Evolutionary conservation across 106 monocot species (phyloP).

Genomic region (Dendrobium catenatum): DNA sequence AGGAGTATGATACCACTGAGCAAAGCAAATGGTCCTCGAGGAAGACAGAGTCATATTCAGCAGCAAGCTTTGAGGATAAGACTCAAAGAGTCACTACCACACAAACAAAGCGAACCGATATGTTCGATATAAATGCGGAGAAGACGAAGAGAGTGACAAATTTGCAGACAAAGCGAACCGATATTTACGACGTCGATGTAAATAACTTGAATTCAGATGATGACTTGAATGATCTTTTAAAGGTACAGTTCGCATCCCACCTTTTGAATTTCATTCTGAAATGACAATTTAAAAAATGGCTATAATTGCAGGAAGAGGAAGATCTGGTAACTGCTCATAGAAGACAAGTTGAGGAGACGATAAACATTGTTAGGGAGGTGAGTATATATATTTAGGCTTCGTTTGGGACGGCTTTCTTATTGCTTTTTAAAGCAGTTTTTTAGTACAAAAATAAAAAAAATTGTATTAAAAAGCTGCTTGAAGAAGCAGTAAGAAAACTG

Average conservation of each 20-base stretch:
- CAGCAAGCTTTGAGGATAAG: constrained; percentile 4
- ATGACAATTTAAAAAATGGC: neutral
- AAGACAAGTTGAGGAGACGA: constrained; percentile 83
- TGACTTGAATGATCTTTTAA: neutral
- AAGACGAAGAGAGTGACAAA: constrained; percentile 32
- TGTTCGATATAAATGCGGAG: neutral
- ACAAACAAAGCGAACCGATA: constrained; percentile 47
- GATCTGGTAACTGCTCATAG: constrained; percentile 80
- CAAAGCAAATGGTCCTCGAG: neutral
- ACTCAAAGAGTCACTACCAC: constrained; percentile 25
- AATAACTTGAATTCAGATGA: neutral
- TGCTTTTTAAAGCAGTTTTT: no score
- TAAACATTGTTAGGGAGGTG: constrained; percentile 80
- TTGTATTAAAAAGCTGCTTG: no score
- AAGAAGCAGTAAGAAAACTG: no score
- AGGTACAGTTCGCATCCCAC: neutral
- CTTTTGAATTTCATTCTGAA: neutral
- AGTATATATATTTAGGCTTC: neutral
- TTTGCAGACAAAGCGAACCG: constrained; percentile 45
- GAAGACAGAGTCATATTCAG: neutral
- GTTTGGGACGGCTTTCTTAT: no score
- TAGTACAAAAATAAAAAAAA: no score
- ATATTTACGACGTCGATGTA: neutral
- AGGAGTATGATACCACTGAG: neutral
- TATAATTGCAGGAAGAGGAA: constrained; percentile 43